Conservation (phyloP, 192 early-diverging fungal species). For the Linnemannia hyalina region DNA sequence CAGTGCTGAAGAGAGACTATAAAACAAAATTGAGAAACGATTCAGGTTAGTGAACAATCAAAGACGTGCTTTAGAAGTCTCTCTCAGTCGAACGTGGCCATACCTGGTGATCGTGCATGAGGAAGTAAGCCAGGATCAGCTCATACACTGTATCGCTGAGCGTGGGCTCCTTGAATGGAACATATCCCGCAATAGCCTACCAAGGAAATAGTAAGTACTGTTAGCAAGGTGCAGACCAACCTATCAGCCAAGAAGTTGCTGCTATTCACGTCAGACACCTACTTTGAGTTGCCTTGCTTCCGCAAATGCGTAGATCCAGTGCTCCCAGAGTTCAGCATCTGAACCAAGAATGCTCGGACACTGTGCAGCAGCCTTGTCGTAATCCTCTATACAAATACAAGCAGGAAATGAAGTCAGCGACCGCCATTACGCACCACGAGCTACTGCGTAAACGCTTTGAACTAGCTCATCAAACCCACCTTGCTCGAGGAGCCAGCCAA, state of each 20-base stretch:
- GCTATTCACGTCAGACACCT: neutral
- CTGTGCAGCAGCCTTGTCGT: slow-evolving; percentile 76
- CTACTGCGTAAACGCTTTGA: neutral
- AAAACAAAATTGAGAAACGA: neutral
- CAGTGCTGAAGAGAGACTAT: slow-evolving; percentile 65
- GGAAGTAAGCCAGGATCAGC: slow-evolving; percentile 81
- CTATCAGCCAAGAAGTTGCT: neutral
- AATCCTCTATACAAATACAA: slow-evolving; percentile 57
- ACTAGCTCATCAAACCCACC: slow-evolving; percentile 34
- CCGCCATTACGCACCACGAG: no score
- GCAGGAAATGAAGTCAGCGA: neutral
- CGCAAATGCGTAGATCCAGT: slow-evolving; percentile 92
- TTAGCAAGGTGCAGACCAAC: neutral
- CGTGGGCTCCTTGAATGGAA: slow-evolving; percentile 83
- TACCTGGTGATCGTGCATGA: slow-evolving; percentile 77
- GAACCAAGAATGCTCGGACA: slow-evolving; percentile 81
- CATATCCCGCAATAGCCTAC: slow-evolving; percentile 76
- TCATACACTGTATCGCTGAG: slow-evolving; percentile 88
- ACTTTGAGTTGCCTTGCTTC: slow-evolving; percentile 80
- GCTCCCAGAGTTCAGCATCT: slow-evolving; percentile 86
- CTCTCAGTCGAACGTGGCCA: slow-evolving; percentile 5
- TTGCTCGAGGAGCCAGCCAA: slow-evolving; percentile 79
- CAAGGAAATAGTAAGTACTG: neutral
- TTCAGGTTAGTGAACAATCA: neutral
- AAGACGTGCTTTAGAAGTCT: neutral